Conservation (phyloP, 2,329 filamentous ascomycete species). For the Diaporthe caulivora region DNA sequence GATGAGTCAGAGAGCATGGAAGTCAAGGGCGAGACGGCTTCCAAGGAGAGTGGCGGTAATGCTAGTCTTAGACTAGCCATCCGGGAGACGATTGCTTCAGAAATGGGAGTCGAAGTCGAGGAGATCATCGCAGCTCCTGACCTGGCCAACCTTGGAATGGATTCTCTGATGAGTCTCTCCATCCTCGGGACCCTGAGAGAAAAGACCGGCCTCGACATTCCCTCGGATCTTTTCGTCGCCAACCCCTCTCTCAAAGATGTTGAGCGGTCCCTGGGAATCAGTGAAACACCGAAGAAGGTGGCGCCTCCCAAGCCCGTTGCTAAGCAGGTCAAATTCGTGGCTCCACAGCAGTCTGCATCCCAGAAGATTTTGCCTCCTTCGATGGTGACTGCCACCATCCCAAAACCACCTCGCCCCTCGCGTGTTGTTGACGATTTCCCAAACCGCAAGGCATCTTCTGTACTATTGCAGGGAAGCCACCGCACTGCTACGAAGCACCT, state of each 20-base stretch:
- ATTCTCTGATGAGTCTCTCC: constrained; percentile 69
- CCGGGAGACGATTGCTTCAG: constrained; percentile 75
- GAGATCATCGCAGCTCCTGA: constrained; percentile 69
- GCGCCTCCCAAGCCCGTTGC: constrained; percentile 43
- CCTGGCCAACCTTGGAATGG: constrained; percentile 69
- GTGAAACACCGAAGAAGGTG: constrained; percentile 54
- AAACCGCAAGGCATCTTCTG: constrained; percentile 62
- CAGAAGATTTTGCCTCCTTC: constrained; percentile 46
- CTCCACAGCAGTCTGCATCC: constrained; percentile 18
- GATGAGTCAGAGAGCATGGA: constrained; percentile 65
- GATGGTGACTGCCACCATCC: constrained; percentile 56
- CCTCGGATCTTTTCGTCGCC: constrained; percentile 71
- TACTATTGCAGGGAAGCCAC: constrained; percentile 64
- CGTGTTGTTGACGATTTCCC: constrained; percentile 57
- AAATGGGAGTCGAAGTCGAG: constrained; percentile 78
- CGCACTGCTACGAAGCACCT: constrained; percentile 60
- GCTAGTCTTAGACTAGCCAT: constrained; percentile 64
- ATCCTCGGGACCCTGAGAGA: constrained; percentile 68
- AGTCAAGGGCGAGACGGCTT: constrained; percentile 55
- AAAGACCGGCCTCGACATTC: constrained; percentile 64
- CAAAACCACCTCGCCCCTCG: constrained; percentile 54
- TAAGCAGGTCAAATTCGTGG: constrained; percentile 47
- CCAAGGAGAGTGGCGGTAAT: constrained; percentile 47
- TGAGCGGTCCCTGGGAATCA: constrained; percentile 71
- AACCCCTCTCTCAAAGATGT: constrained; percentile 75